These are phyloP conservation scores for Entrophospora sp. DNA, from an alignment of 192 early-diverging fungal species.

Conservation along the genomic window DNA sequence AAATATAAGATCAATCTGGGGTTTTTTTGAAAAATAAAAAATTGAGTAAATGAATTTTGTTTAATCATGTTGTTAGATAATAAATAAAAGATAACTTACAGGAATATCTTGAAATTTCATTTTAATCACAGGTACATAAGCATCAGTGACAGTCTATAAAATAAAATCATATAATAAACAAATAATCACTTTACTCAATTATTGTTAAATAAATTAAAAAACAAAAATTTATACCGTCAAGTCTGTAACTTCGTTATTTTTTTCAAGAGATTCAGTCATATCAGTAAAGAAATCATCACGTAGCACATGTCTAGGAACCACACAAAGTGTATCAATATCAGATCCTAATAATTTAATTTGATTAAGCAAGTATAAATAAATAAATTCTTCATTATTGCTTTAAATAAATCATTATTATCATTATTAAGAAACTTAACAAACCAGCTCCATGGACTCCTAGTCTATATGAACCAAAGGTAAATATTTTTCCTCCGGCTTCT, in stretches of 20 bases:
- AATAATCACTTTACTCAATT: too few relatives aligned
- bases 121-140: conserved; percentile 93
- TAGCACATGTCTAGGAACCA: conserved; percentile 81
- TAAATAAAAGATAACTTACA: too few relatives aligned
- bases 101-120: conserved; percentile 87
- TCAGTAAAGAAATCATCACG: conserved; percentile 88
- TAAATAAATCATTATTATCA: background rate
- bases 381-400: background rate
- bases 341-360: too few relatives aligned
- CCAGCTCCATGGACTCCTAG: conserved; percentile 91
- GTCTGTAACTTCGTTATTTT: conserved; percentile 76
- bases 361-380: background rate
- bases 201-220: too few relatives aligned
- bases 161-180: too few relatives aligned
- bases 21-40: too few relatives aligned
- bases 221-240: too few relatives aligned
- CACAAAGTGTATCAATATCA: conserved; percentile 99
- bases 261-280: conserved; percentile 80
- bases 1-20: conserved; percentile 93
- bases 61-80: too few relatives aligned
- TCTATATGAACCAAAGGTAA: conserved; percentile 94
- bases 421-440: too few relatives aligned
- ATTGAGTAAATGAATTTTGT: too few relatives aligned
- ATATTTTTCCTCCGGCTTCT: conserved; percentile 94
- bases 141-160: conserved; percentile 66